Evolutionary conservation across 768 basidiomycete genomes (phyloP), one percentile per base, ranked within the genome.

Genomic region (button mushroom (Agaricus bisporus)): DNA sequence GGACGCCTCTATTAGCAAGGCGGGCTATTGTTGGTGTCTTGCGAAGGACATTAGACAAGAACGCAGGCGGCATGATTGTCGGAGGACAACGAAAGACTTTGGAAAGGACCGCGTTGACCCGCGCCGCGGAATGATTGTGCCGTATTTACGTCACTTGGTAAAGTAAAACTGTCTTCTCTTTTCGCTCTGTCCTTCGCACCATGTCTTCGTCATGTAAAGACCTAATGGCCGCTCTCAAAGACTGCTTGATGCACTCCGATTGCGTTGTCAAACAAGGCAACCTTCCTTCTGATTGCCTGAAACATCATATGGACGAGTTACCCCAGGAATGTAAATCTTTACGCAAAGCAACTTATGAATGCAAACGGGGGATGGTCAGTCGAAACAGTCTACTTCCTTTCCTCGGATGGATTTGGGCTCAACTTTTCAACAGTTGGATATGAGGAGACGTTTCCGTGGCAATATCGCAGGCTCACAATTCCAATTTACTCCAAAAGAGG

Each of bases 361-460:
- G 93, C 72, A 95, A 95, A 68, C 78, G 91, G 55, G 89, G 86
- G 41, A 88, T 91, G 88, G 91, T 91, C 55, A 55, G 82, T 32
- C 5, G 32, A 1, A 32, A 32, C 73, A 20, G 15, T 22, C 48
- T 32, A 0, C 26, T n/a, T 32, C 11, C 55, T 26, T 39, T 29
- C 14, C 11, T 39, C 43, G 8, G 1, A 17, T 14, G 5, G n/a
- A 46, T 20, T 41, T 46, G 45, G 49, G 22, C 45, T 18, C n/a
- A 3, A 14, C 42, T 49, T 37, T 25, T 48, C 32, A 32, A 3
- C 8, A 91, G 88, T 69, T 91, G 61, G 88, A 91, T 63, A 91
- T 91, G 88, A 77, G 89, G 51, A 90, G 88, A 68, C 73, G 89
- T 7, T 88, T 91, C 60, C 70, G 88, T 60, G 88, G 89, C 20